Base-by-base conservation (phyloP, 176 grass and related monocot species). In the Aegilops bicornis region DNA sequence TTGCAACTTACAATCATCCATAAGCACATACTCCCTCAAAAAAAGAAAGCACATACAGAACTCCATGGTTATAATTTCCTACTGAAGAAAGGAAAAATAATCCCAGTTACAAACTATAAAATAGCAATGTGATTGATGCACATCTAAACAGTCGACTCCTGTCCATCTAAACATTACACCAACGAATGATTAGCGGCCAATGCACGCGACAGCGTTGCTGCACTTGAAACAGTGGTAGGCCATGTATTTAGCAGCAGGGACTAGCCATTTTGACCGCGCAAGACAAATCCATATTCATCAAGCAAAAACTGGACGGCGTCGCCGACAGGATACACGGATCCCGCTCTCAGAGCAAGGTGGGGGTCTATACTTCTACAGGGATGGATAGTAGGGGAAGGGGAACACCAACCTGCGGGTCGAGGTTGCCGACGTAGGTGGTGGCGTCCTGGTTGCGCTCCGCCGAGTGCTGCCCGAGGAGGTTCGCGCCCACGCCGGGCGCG, bases 381-480 rank as follows among this genome's bases (percentile, higher is more conserved):
- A 83, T 4, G 23, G 62, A 25, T 29, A 1, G 19, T 22, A 58
- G 6, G 54, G 61, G 2, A 29, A 29, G 47, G 5, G 79, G 24
- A 76, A 74, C 78, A 64, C 85, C 77, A 86, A 98, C 94, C 92
- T 99, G 97, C 40, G 97, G 92, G 64, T 96, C 94, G 83, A 99
- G 97, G 76, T 94, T 96, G 79, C 97, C 97, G 65, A 99, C 97
- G 87, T 99, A 99, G 83, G 92, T 92, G 66, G 97, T 99, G 83
- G 97, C 97, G 66, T 99, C 97, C 80, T 96, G 97, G 83, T 99
- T 99, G 77, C 97, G 90, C 90, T 99, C 94, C 33, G 97, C 94
- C 61, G 97, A 91, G 90, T 99, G 97, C 90, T 99, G 94, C 29
- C 97, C 94, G 20, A 99, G 92, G 0, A 99, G 85, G 80, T 99